Percentiles rank a stretch among this genome's conserved stretches.
phyloP scores from a whole-genome alignment of 2,329 filamentous ascomycete genomes.

The Aureobasidium namibiae region DNA sequence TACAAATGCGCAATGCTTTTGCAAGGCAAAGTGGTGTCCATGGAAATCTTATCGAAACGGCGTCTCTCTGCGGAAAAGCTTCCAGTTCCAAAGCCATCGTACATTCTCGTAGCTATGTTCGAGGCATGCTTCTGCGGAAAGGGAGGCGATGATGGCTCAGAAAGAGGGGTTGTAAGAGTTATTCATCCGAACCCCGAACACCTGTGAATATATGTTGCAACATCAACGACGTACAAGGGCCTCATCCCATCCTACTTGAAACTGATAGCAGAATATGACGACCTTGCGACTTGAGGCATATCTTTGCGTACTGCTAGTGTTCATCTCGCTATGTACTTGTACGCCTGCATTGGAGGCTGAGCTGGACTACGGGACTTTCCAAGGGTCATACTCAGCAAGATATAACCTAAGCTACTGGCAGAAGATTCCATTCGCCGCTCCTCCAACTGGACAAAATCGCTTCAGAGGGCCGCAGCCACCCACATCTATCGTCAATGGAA shows the following conservation, averaged over 20 bases:
- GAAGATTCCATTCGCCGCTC: slow-evolving; percentile 54
- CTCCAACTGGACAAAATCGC: slow-evolving; percentile 49
- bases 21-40: background rate
- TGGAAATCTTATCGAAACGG: background rate
- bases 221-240: background rate
- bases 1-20: background rate
- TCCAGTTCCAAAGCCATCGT: background rate
- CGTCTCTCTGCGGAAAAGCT: background rate
- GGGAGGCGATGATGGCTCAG: background rate
- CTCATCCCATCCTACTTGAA: background rate
- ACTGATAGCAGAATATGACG: background rate
- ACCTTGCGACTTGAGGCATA: background rate
- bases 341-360: background rate
- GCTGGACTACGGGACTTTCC: slow-evolving; percentile 16
- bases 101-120: background rate
- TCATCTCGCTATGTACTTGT: background rate
- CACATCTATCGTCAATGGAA: slow-evolving; percentile 36
- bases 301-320: background rate
- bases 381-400: slow-evolving; percentile 11
- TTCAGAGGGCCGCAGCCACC: slow-evolving; percentile 55
- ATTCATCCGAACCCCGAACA: background rate
- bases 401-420: slow-evolving; percentile 39
- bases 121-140: background rate
- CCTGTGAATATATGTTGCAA: background rate
- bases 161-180: background rate